Conservation (phyloP, 2,329 filamentous ascomycete genomes). For the Hypoxylon sp. region DNA sequence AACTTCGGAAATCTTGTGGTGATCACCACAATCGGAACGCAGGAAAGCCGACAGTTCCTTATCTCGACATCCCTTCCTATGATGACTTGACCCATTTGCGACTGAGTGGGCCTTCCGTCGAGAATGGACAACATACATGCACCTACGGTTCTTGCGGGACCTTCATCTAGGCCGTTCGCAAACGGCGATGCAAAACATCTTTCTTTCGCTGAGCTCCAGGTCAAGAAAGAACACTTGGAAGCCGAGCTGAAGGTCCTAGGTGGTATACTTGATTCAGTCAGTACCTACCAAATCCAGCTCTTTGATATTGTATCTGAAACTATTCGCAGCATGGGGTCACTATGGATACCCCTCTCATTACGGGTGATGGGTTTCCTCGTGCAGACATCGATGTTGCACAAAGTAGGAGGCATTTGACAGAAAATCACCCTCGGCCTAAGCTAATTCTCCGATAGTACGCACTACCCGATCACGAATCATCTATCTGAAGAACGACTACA, state of each 20-base stretch:
- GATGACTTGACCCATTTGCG: slow-evolving; percentile 40
- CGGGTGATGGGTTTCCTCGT: slow-evolving; percentile 90
- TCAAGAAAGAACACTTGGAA: slow-evolving; percentile 86
- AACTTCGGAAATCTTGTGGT: neutral
- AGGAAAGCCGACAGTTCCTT: neutral
- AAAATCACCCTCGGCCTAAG: neutral
- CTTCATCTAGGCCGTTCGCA: slow-evolving; percentile 69
- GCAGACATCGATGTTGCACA: slow-evolving; percentile 95
- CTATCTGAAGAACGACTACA: slow-evolving; percentile 91
- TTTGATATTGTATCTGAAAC: slow-evolving; percentile 32
- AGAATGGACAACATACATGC: slow-evolving; percentile 69
- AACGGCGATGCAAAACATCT: slow-evolving; percentile 74
- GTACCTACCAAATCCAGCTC: slow-evolving; percentile 44
- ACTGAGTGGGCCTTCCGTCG: slow-evolving; percentile 52
- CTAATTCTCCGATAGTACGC: slow-evolving; percentile 70
- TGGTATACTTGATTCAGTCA: slow-evolving; percentile 87
- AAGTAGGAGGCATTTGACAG: slow-evolving; percentile 66
- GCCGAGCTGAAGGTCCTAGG: slow-evolving; percentile 87
- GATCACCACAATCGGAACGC: too few relatives aligned
- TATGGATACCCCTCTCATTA: slow-evolving; percentile 90
- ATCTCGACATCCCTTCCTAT: slow-evolving; percentile 11
- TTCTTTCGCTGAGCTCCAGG: slow-evolving; percentile 82
- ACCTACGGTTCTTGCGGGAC: slow-evolving; percentile 76
- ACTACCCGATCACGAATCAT: slow-evolving; percentile 94
- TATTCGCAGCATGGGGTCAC: slow-evolving; percentile 81